These are phyloP conservation scores for Colletotrichum sp. DNA, from an alignment of 2,329 filamentous ascomycete species.

Conservation along the genomic window DNA sequence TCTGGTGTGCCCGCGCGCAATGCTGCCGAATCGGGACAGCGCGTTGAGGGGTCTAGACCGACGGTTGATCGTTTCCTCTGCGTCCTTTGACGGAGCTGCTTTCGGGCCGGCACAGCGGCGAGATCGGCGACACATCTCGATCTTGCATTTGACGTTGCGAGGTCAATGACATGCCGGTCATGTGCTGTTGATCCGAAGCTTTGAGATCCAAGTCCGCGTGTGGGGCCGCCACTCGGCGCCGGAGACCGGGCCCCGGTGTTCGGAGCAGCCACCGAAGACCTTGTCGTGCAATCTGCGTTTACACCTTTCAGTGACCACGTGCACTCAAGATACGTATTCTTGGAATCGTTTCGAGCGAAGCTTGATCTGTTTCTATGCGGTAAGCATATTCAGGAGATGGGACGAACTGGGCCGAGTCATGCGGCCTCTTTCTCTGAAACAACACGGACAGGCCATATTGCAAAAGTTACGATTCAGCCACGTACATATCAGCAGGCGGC, in stretches of 20 bases:
- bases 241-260: not conserved
- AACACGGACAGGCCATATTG: not conserved
- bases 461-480: not conserved
- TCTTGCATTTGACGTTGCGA: not conserved
- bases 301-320: not conserved
- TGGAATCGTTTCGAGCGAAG: not conserved
- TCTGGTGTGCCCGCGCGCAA: not conserved
- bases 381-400: not conserved
- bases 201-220: fast-evolving
- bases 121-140: not conserved
- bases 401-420: not conserved
- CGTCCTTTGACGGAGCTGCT: not conserved
- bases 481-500: not conserved
- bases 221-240: not conserved
- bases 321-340: not conserved
- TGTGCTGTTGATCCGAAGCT: not conserved
- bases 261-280: not conserved
- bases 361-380: too few relatives aligned
- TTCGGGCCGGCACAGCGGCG: not conserved
- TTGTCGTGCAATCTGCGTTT: not conserved
- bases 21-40: not conserved
- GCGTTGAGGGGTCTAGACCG: not conserved
- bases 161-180: not conserved
- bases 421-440: not conserved
- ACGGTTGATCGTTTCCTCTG: not conserved